phyloP scores from a whole-genome alignment of 495 filamentous ascomycete genomes.

The Xylaria sp. region DNA sequence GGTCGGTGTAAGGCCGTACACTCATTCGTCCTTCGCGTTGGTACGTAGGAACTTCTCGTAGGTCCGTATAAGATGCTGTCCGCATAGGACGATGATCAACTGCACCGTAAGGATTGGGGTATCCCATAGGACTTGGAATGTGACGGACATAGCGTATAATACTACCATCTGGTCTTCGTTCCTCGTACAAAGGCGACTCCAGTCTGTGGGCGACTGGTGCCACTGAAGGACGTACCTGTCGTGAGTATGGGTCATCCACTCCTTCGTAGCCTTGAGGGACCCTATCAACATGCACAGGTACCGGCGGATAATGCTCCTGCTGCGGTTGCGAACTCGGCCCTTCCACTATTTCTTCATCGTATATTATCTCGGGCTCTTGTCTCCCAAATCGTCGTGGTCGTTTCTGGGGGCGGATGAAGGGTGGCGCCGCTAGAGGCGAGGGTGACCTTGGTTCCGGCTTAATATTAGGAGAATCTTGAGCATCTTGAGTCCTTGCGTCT shows the following conservation, averaged over 20 bases:
- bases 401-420: constrained; percentile 57
- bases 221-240: constrained; percentile 38
- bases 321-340: constrained; percentile 32
- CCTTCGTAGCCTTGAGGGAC: constrained; percentile 34
- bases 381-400: constrained; percentile 59
- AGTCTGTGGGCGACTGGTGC: constrained; percentile 34
- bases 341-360: constrained; percentile 51
- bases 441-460: constrained; percentile 89
- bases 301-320: constrained; percentile 31
- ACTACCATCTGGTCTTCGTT: constrained; percentile 40
- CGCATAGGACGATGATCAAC: constrained; percentile 57
- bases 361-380: constrained; percentile 47
- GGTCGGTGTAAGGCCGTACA: constrained; percentile 53
- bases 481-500: constrained; percentile 48
- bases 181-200: constrained; percentile 37
- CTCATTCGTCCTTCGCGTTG: constrained; percentile 48
- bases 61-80: constrained; percentile 68
- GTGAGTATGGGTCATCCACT: constrained; percentile 35
- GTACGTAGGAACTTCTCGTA: constrained; percentile 56
- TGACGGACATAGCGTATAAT: constrained; percentile 55
- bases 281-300: constrained; percentile 32
- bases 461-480: constrained; percentile 65
- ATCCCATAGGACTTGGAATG: constrained; percentile 57
- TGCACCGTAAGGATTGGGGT: constrained; percentile 51
- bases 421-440: constrained; percentile 68